These are phyloP conservation scores for Pseudogymnoascus destructans DNA, from an alignment of 2,329 filamentous ascomycete genomes.

Conservation along the genomic window DNA sequence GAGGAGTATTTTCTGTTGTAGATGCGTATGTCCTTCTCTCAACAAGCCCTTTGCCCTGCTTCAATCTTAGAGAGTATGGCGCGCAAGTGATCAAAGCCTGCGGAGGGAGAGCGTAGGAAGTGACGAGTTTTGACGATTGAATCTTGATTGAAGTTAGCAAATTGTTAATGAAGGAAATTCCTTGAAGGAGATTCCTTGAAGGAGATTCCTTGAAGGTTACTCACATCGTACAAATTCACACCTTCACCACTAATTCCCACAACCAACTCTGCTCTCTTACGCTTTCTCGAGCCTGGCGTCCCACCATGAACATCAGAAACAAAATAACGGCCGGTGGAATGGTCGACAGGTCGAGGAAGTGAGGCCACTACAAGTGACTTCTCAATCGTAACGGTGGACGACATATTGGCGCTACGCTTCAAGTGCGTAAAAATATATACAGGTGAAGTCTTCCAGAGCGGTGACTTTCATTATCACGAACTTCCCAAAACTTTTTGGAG, in stretches of 20 bases:
- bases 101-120: slow-evolving; percentile 53
- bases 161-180: background rate
- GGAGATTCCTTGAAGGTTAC: slow-evolving; percentile 16
- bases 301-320: slow-evolving; percentile 50
- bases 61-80: slow-evolving; percentile 41
- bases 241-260: slow-evolving; percentile 54
- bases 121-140: slow-evolving; percentile 46
- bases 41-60: slow-evolving; percentile 32
- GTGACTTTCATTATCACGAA: slow-evolving; percentile 7
- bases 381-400: slow-evolving; percentile 44
- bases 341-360: slow-evolving; percentile 45
- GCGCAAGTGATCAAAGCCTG: slow-evolving; percentile 51
- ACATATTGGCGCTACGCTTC: slow-evolving; percentile 18
- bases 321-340: slow-evolving; percentile 37
- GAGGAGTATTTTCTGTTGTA: slow-evolving; percentile 34
- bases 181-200: background rate
- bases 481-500: slow-evolving; percentile 10
- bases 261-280: slow-evolving; percentile 49
- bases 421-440: slow-evolving; percentile 6
- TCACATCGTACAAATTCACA: slow-evolving; percentile 52
- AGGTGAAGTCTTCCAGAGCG: slow-evolving; percentile 6
- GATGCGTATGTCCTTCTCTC: slow-evolving; percentile 49
- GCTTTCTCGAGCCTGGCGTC: slow-evolving; percentile 43
- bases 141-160: slow-evolving; percentile 32
- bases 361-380: slow-evolving; percentile 50